phyloP scores from a whole-genome alignment of 257 asterid genomes.

The Solanum tarapatanum region DNA sequence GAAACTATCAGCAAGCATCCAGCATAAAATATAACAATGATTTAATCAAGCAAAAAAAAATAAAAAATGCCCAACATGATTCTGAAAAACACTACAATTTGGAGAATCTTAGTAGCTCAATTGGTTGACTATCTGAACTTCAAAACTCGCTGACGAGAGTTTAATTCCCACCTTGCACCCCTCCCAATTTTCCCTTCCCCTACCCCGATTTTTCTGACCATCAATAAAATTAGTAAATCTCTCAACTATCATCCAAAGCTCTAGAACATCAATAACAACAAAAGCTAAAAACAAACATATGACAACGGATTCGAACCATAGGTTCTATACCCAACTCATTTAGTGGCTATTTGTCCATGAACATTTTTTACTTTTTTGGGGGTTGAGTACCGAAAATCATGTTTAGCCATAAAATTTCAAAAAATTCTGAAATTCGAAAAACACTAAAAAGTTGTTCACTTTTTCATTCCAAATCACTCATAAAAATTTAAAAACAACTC shows the following conservation, averaged over 20 bases:
- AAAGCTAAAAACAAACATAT: background rate
- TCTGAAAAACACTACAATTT: background rate
- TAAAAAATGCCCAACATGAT: background rate
- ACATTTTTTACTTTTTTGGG: background rate
- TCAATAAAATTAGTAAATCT: background rate
- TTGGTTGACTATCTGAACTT: background rate
- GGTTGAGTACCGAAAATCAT: background rate
- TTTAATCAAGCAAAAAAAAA: background rate
- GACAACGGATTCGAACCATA: background rate
- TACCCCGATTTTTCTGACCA: background rate
- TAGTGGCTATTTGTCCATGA: background rate
- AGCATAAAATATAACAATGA: background rate
- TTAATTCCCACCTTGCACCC: background rate
- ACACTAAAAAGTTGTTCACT: background rate
- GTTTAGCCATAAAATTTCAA: background rate
- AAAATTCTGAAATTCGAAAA: background rate
- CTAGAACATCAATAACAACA: background rate
- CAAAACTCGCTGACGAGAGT: background rate
- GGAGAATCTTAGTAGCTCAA: background rate
- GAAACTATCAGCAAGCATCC: background rate
- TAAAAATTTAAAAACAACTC: background rate
- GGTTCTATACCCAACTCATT: background rate
- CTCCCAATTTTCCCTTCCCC: background rate
- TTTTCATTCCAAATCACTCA: background rate
- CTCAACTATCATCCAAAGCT: background rate